Percentiles rank a stretch among this genome's conserved stretches.
These are phyloP conservation scores for Boletus rex-veris DNA, from an alignment of 768 basidiomycete genomes.

Conservation along the genomic window DNA sequence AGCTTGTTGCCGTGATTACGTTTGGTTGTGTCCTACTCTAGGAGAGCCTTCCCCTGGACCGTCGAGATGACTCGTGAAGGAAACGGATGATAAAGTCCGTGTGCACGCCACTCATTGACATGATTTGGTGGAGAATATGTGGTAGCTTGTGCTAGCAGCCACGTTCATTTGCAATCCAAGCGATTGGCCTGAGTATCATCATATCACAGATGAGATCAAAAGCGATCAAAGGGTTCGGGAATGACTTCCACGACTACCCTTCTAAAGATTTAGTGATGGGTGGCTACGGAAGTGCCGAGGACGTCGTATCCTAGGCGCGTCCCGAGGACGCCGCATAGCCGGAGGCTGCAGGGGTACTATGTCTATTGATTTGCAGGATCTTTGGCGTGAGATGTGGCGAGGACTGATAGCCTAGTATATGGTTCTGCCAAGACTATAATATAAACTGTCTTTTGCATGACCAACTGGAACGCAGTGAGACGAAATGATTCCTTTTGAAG, in stretches of 20 bases:
- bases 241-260: neutral
- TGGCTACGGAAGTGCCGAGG: constrained; percentile 9
- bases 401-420: neutral
- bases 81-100: no score
- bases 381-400: neutral
- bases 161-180: neutral
- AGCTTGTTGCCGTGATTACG: no score
- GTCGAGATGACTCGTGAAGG: no score
- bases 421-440: neutral
- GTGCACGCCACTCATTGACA: no score
- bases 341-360: constrained; percentile 3
- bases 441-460: neutral
- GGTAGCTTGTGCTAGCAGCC: no score
- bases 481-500: neutral
- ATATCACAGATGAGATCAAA: neutral
- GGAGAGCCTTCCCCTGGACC: no score
- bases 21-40: no score
- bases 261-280: constrained; percentile 1
- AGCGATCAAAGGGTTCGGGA: constrained; percentile 1
- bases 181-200: neutral
- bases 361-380: neutral
- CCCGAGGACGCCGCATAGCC: neutral
- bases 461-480: neutral
- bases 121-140: no score
- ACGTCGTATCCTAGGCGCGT: constrained; percentile 10